phyloP scores from a whole-genome alignment of 1,284 basidiomycete species.

The Trichosporon ovoides region DNA sequence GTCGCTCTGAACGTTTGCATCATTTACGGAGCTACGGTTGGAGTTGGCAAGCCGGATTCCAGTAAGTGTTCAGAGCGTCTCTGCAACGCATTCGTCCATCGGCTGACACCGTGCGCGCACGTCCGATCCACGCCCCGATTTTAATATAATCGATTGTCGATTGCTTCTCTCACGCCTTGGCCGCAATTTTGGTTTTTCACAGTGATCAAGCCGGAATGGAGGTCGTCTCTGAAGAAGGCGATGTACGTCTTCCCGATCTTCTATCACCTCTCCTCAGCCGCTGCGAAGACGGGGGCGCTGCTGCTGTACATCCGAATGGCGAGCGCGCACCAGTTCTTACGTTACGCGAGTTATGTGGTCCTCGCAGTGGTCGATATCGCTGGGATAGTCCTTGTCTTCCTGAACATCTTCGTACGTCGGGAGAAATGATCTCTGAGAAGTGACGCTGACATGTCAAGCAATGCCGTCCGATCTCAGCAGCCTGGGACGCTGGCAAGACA shows the following conservation, averaged over 20 bases:
- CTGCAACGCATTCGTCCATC: no score
- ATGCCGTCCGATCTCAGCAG: constrained; percentile 41
- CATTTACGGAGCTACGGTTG: constrained; percentile 36
- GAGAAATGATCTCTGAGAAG: neutral
- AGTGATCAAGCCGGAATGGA: constrained; percentile 26
- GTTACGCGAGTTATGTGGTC: constrained; percentile 37
- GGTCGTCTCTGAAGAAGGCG: constrained; percentile 25
- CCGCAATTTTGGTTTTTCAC: neutral
- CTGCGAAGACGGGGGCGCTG: constrained; percentile 45
- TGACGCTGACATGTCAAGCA: constrained; percentile 18
- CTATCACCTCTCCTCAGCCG: constrained; percentile 45
- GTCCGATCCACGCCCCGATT: neutral
- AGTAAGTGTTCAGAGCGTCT: constrained; percentile 21
- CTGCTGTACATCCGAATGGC: constrained; percentile 48
- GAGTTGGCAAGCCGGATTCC: constrained; percentile 36
- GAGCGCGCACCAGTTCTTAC: constrained; percentile 40
- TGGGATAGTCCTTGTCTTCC: constrained; percentile 43
- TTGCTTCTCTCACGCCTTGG: neutral
- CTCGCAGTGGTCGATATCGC: constrained; percentile 41
- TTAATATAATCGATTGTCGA: neutral
- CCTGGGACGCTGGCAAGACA: constrained; percentile 22
- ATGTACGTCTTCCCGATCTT: constrained; percentile 45
- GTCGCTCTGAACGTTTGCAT: constrained; percentile 28
- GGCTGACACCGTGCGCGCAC: constrained; percentile 5
- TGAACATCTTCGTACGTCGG: constrained; percentile 38